Base-by-base conservation (phyloP, 2,329 filamentous ascomycete species). In the Davidsoniella virescens region DNA sequence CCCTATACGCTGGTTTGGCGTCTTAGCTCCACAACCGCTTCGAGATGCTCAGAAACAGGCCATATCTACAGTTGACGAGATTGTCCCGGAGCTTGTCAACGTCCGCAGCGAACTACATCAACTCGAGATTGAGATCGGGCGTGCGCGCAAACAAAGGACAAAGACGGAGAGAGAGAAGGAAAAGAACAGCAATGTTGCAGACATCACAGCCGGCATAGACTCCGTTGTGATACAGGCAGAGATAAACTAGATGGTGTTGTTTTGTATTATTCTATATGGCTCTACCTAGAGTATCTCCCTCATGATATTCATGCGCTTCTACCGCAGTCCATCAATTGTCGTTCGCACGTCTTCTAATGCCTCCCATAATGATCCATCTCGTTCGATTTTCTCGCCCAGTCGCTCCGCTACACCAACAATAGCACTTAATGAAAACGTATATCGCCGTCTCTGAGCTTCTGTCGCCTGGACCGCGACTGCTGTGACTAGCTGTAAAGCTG, bases 61-160 rank as follows among this genome's bases (percentile, higher is more conserved):
- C 47, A 59, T 75, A 20, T 59, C 67, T 37, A 70, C 70, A 0
- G 69, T 86, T 3, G 72, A 78, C 50, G 63, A 70, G 0, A 61
- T 80, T 3, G 62, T 87, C 2, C 72, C 78, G 1, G 64, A 64
- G 38, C 65, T 87, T 7, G 70, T 70, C 5, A 71, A 70, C 1
- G 62, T 84, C n/a, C 68, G 70, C 36, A 68, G 69, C 25, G 71
- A 77, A 57, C 78, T 90, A 73, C 67, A 69, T 12, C 64, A 65
- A n/a, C 60, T 84, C 4, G 83, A 87, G 65, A 76, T 80, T 47
- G 74, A 82, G 56, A 78, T 90, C 49, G 70, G 81, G 37, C 67
- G 81, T 52, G 73, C 72, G 36, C 65, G 70, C 52, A 78, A 79
- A 65, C 70, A 61, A 63, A 64, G 72, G 36, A 67, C 68, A 23